Conservation (phyloP, 257 asterid genomes). For the Solanum sparsipilum region DNA sequence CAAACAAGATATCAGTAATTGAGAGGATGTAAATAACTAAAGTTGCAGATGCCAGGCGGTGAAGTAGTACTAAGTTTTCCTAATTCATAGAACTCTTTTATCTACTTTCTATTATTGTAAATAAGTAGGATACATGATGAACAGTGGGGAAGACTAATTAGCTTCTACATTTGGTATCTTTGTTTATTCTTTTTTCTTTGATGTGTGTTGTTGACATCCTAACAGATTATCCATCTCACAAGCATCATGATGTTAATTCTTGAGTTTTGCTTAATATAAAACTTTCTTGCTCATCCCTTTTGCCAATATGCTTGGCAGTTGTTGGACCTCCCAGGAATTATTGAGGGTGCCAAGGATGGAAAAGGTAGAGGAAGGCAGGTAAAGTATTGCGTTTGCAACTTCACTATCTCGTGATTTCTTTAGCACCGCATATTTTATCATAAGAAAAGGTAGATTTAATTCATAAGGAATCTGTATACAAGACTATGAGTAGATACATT, state of each 20-base stretch:
- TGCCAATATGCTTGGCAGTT: conserved; percentile 36
- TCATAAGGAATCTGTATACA: neutral
- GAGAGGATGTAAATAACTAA: neutral
- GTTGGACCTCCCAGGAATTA: conserved; percentile 96
- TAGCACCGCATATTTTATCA: neutral
- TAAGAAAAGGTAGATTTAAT: neutral
- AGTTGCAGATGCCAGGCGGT: neutral
- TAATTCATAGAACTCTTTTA: neutral
- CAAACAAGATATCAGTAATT: neutral
- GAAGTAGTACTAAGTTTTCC: neutral
- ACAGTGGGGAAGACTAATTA: neutral
- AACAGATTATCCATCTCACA: neutral
- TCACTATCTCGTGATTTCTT: neutral
- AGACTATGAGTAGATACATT: neutral
- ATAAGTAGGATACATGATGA: neutral
- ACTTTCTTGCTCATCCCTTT: neutral
- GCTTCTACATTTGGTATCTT: neutral
- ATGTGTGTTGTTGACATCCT: neutral
- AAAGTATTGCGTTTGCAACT: conserved; percentile 3
- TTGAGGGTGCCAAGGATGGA: conserved; percentile 99
- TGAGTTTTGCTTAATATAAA: neutral
- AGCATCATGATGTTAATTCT: neutral
- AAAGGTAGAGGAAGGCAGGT: conserved; percentile 99
- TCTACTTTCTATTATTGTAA: neutral
- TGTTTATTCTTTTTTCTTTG: neutral